Percentiles rank a stretch among this genome's conserved stretches.
Conservation (phyloP, 2,329 filamentous ascomycete species). For the Chaetomiaceae sp. region DNA sequence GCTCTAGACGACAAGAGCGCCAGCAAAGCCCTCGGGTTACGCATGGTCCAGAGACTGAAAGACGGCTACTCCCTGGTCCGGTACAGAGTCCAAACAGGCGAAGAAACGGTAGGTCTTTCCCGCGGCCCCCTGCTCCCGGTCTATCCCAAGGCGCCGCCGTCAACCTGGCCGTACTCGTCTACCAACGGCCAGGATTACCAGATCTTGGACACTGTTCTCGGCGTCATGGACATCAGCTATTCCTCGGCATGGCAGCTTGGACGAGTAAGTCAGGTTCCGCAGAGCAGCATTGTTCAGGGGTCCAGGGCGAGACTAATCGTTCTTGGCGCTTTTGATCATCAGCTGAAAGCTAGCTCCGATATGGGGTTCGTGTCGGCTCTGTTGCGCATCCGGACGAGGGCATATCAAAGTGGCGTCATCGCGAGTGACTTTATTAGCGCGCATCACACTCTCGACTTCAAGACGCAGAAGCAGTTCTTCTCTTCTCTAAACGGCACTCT, state of each 20-base stretch:
- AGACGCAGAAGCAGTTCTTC: neutral
- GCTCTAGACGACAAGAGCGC: neutral
- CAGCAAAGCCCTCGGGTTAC: no score
- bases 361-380: neutral
- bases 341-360: no score
- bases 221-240: conserved; percentile 37
- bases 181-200: conserved; percentile 32
- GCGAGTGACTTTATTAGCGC: no score
- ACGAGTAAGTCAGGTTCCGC: conserved; percentile 7
- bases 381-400: no score
- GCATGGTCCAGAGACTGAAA: conserved; percentile 22
- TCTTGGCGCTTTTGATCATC: no score
- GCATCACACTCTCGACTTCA: no score
- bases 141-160: conserved; percentile 8
- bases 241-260: conserved; percentile 36
- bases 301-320: no score
- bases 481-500: no score
- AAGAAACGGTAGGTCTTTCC: conserved; percentile 34
- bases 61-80: conserved; percentile 38
- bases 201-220: conserved; percentile 29
- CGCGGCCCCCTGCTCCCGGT: conserved; percentile 36
- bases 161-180: conserved; percentile 24
- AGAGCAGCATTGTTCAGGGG: conserved; percentile 4
- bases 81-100: conserved; percentile 37
- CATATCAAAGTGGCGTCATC: no score